Base-by-base conservation (phyloP, 2,329 filamentous ascomycete species). In the Exserohilum rostratum region DNA sequence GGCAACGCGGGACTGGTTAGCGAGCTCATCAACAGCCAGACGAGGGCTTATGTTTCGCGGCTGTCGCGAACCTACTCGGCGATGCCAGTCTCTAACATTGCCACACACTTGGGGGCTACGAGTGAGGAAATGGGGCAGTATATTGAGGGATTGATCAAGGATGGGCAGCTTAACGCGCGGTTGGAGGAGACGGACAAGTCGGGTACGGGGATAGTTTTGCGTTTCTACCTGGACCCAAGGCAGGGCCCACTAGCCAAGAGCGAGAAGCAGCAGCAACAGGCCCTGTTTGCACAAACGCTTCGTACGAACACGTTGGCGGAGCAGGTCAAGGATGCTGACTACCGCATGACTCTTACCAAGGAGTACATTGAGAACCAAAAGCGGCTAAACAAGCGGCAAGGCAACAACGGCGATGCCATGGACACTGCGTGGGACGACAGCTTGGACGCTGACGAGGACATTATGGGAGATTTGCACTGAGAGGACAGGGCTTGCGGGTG, bases 61-160 rank as follows among this genome's bases (percentile, higher is more conserved):
- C 80, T 98, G 22, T 86, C 87, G 39, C 83, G 85, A 47, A 87
- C 90, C 3, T 97, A 93, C 69, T 82, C 83, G 29, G 84, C 86
- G 5, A 77, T 88, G 30, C 82, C 84, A 3, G 76, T 88, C 9
- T 73, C 78, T 5, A 81, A 82, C 44, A 81, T 87, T 25, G 77
- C 83, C 0, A 74, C 74, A 25, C 79, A 81, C 15, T 72, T 87
- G 20, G 78, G 80, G 7, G 75, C 79, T 13, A 75, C 79, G n/a
- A 67, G 79, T 0, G 78, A 83, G 4, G 79, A 80, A 31, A 81
- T 85, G 57, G 75, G 81, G 30, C 75, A 78, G n/a, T 81, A 86
- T 30, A 75, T 85, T 27, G 75, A 79, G 35, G 80, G 78, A 6
- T 76, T 87, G 58, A 83, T 87, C 53, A 73, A 76, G 52, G 73